These are phyloP conservation scores for Parietaria judaica DNA, from an alignment of 306 rosid species.

Conservation along the genomic window DNA sequence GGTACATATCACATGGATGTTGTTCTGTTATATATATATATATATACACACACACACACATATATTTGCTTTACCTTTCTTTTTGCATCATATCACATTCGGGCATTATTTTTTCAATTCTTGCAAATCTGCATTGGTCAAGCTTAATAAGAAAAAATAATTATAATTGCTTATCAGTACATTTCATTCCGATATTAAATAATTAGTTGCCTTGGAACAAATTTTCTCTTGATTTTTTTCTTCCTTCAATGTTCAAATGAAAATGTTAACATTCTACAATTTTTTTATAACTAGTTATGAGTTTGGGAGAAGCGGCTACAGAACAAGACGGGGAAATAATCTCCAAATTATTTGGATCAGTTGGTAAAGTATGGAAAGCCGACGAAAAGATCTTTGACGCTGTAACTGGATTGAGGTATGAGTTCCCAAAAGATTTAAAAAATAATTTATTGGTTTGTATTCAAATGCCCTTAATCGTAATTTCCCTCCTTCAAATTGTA, in stretches of 20 bases:
- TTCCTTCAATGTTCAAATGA: not conserved
- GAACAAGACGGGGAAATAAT: constrained; percentile 72
- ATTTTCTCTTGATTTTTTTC: not conserved
- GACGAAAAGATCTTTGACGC: constrained; percentile 89
- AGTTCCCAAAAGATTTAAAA: not conserved
- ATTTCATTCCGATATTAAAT: too few relatives aligned
- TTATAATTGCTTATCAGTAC: not conserved
- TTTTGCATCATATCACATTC: too few relatives aligned
- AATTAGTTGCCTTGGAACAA: too few relatives aligned
- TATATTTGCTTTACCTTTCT: not conserved
- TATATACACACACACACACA: too few relatives aligned
- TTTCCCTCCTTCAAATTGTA: constrained; percentile 22
- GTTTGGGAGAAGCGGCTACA: constrained; percentile 73
- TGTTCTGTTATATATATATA: too few relatives aligned
- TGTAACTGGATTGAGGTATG: constrained; percentile 85
- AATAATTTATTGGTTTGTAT: constrained; percentile 1
- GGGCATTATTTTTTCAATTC: too few relatives aligned
- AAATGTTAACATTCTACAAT: constrained; percentile 4
- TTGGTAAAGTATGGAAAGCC: constrained; percentile 83
- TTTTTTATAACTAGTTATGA: constrained; percentile 52
- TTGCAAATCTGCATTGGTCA: too few relatives aligned
- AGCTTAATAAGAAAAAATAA: too few relatives aligned
- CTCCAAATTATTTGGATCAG: constrained; percentile 66
- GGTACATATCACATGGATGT: constrained; percentile 30
- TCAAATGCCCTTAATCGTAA: not conserved